phyloP scores from a whole-genome alignment of 495 filamentous ascomycete species.

The Podospora didyma region DNA sequence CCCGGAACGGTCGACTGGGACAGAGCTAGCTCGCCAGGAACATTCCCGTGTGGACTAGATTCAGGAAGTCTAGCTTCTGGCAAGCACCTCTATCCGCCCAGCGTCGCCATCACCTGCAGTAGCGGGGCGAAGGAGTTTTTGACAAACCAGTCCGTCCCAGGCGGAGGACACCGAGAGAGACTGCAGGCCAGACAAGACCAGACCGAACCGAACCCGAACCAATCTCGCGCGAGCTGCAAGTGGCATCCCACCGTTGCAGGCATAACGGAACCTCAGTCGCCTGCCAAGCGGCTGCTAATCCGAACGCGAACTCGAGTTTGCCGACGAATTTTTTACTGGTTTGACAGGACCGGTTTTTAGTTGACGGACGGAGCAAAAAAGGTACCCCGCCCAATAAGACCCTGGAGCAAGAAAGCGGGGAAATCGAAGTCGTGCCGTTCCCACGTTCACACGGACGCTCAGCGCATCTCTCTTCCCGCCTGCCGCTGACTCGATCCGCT shows the following conservation, averaged over 20 bases:
- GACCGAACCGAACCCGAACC: background rate
- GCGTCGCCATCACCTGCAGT: background rate
- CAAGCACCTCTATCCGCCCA: background rate
- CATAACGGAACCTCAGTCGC: slow-evolving; percentile 3
- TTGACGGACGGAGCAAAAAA: slow-evolving; percentile 1
- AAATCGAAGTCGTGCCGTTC: slow-evolving; percentile 1
- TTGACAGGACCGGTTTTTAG: slow-evolving; percentile 11
- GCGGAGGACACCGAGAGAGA: background rate
- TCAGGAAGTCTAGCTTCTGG: background rate
- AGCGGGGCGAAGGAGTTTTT: background rate
- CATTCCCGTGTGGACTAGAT: background rate
- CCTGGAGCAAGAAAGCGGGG: slow-evolving; percentile 5
- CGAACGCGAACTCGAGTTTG: slow-evolving; percentile 1
- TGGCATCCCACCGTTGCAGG: slow-evolving; percentile 1
- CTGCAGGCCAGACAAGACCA: background rate
- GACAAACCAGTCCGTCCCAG: no score
- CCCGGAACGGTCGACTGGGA: slow-evolving; percentile 14
- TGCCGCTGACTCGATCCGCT: background rate
- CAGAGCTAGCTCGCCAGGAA: slow-evolving; percentile 9
- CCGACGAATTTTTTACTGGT: slow-evolving; percentile 12
- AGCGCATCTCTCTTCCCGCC: background rate
- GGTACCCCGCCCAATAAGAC: slow-evolving; percentile 8
- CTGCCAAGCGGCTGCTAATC: slow-evolving; percentile 28
- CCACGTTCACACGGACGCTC: no score
- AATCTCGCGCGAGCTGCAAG: background rate